Percentiles rank a stretch among this genome's conserved stretches.
These are phyloP conservation scores for Candida sithepensis DNA, from an alignment of 805 yeast species.

Conservation along the genomic window DNA sequence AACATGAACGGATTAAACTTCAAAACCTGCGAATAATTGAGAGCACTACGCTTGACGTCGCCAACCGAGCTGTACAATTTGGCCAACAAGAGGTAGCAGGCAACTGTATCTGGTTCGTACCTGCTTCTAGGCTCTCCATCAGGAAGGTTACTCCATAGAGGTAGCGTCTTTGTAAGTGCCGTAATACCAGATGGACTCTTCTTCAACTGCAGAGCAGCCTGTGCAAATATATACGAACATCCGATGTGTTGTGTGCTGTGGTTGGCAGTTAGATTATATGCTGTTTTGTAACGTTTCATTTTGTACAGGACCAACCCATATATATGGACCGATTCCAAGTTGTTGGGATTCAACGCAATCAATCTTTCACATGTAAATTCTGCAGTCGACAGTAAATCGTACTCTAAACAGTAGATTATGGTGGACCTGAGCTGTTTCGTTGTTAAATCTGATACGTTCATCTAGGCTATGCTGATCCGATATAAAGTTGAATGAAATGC, in stretches of 20 bases:
- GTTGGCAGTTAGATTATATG: slow-evolving; percentile 45
- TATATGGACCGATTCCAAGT: slow-evolving; percentile 61
- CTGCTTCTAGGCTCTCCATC: slow-evolving; percentile 7
- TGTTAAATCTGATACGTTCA: slow-evolving; percentile 22
- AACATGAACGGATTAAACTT: slow-evolving; percentile 76
- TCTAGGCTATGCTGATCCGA: too few relatives aligned
- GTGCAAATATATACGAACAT: slow-evolving; percentile 72
- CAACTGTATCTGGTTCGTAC: slow-evolving; percentile 63
- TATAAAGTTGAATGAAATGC: too few relatives aligned
- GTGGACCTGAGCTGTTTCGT: slow-evolving; percentile 46
- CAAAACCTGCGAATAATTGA: slow-evolving; percentile 66
- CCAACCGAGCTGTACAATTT: slow-evolving; percentile 57
- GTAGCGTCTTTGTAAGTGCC: slow-evolving; percentile 39
- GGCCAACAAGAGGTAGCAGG: slow-evolving; percentile 66
- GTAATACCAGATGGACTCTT: slow-evolving; percentile 59
- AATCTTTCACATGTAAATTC: slow-evolving; percentile 83
- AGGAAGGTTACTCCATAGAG: slow-evolving; percentile 31
- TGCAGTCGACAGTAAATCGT: slow-evolving; percentile 68
- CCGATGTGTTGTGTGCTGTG: slow-evolving; percentile 56
- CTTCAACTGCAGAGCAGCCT: slow-evolving; percentile 55
- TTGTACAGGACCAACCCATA: slow-evolving; percentile 66
- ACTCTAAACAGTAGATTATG: slow-evolving; percentile 69
- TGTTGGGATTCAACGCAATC: slow-evolving; percentile 55
- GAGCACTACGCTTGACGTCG: slow-evolving; percentile 60
- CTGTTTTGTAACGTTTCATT: slow-evolving; percentile 57